These are phyloP conservation scores for Ceratobasidium sp. DNA, from an alignment of 1,284 basidiomycete species.

Conservation along the genomic window DNA sequence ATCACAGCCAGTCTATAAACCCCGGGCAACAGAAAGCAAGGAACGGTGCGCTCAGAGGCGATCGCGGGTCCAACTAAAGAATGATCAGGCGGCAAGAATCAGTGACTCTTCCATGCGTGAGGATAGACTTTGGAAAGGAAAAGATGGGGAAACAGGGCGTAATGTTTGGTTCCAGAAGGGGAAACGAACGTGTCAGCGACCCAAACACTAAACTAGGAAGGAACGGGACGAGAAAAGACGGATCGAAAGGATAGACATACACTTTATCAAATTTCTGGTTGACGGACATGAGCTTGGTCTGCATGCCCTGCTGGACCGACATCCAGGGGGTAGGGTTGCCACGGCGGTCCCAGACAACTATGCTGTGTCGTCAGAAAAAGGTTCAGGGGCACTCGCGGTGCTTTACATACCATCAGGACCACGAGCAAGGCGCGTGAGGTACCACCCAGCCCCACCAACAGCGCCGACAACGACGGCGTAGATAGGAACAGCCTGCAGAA, in stretches of 20 bases:
- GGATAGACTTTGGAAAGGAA: slow-evolving; percentile 16
- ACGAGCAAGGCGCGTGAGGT: slow-evolving; percentile 75
- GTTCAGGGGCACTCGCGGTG: not conserved
- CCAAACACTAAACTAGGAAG: not conserved
- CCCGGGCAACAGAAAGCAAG: slow-evolving; percentile 18
- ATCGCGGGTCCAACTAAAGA: slow-evolving; percentile 39
- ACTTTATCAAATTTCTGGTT: slow-evolving; percentile 80
- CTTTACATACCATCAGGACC: slow-evolving; percentile 72
- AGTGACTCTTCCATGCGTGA: slow-evolving; percentile 43
- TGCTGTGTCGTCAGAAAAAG: slow-evolving; percentile 36
- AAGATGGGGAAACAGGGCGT: not conserved
- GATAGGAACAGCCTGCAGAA: slow-evolving; percentile 77
- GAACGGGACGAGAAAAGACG: slow-evolving; percentile 8
- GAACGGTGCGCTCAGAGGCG: slow-evolving; percentile 24
- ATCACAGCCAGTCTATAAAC: slow-evolving; percentile 32
- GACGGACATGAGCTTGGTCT: slow-evolving; percentile 75
- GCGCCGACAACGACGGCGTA: slow-evolving; percentile 78
- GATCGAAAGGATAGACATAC: slow-evolving; percentile 58
- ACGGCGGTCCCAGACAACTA: slow-evolving; percentile 82
- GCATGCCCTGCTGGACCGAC: slow-evolving; percentile 76
- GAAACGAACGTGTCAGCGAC: slow-evolving; percentile 30
- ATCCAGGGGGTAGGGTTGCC: slow-evolving; percentile 85
- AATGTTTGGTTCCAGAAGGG: slow-evolving; percentile 29
- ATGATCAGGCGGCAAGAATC: slow-evolving; percentile 31
- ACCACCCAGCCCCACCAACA: slow-evolving; percentile 66